A percentile compares a stretch with the other conserved stretches of the same genome.
Evolutionary conservation across 176 grass and related monocot genomes (phyloP).

Genomic region (Melocanna baccifera): DNA sequence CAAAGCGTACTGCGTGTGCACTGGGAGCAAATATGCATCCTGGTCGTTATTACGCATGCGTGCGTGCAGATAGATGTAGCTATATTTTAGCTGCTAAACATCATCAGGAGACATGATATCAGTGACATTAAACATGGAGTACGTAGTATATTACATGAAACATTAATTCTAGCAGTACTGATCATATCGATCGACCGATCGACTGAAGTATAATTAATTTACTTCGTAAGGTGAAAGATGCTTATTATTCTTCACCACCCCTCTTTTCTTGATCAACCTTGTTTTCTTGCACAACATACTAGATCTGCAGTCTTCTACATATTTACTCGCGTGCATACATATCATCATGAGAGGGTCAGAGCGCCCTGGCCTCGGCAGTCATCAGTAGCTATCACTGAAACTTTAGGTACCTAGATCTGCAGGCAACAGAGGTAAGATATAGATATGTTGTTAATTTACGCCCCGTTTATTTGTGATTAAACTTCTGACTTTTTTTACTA

Average conservation of each 20-base stretch:
- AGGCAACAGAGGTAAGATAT: neutral
- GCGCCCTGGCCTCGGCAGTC: neutral
- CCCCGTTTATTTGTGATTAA: no score
- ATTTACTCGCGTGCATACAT: neutral
- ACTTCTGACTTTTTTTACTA: no score
- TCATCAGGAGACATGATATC: neutral
- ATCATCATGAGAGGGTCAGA: neutral
- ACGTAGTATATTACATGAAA: neutral
- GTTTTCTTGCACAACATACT: neutral
- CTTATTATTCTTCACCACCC: neutral
- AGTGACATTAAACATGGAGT: neutral
- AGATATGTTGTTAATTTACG: neutral
- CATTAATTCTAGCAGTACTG: neutral
- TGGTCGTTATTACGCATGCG: neutral
- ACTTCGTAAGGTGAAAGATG: neutral
- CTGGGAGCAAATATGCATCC: neutral
- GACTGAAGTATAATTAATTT: neutral
- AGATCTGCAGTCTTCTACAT: neutral
- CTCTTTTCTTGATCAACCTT: neutral
- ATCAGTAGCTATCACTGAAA: neutral
- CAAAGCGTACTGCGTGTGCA: neutral
- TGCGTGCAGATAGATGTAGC: neutral
- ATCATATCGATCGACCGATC: neutral
- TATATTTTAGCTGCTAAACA: neutral
- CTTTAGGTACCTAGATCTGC: slow-evolving; percentile 19